Base-by-base conservation (phyloP, 1,284 basidiomycete genomes). In the Mycena citricolor region DNA sequence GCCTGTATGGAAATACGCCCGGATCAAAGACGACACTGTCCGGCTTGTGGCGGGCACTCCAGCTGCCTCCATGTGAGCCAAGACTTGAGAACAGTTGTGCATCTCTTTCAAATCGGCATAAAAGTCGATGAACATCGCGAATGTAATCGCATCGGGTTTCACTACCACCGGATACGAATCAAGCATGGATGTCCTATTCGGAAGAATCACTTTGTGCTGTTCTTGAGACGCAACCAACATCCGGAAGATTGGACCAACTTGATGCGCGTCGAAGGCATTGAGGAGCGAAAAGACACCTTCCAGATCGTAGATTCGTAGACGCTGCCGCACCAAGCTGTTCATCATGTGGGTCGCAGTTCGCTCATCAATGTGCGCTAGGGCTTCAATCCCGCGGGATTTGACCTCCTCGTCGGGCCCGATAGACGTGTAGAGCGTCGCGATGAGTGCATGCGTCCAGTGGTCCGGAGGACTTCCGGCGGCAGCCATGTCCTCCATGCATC, bases 311-410 rank as follows among this genome's bases (percentile, higher is more conserved):
- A 66, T 60, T 57, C 82, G 78, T 40, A 89, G 60, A 35, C 73
- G 69, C 35, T 81, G 68, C 49, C 77, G 76, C 30, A 88, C 68
- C 11, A 88, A 63, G 47, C 71, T 73, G 68, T 89, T 89, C 58
- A 88, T 58, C 17, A 81, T 69, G 29, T 61, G 58, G 24, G 78
- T 76, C 24, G 76, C 70, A 1, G 65, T 63, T 7, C 51, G 60
- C n/a, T 52, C 54, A 51, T 68, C 63, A 41, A 77, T 57, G 28
- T 62, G 54, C 32, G 54, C 59, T 29, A 90, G 59, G 17, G 67
- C 64, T 25, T 70, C 63, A 49, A 86, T 57, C 3, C 79, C 76
- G 42, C 68, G 71, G 24, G 64, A 60, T 52, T 78, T 71, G 16
- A 89, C 73, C 44, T 73, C 62, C 13, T 59, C 55, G 55, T 87